Conservation (phyloP, 768 basidiomycete species). For the Coprinopsis cinerea region DNA sequence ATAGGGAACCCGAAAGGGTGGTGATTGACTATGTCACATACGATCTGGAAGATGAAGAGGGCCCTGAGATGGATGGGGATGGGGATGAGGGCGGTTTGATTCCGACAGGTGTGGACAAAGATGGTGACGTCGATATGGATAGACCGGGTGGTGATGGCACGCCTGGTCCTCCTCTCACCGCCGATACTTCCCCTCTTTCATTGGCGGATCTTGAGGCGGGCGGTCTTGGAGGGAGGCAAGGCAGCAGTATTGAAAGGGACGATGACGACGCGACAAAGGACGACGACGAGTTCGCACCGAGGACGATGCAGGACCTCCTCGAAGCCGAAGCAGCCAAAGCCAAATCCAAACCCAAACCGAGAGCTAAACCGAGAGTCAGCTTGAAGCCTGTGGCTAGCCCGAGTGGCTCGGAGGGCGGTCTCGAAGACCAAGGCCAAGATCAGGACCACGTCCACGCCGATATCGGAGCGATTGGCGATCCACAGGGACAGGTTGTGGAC, state of each 20-base stretch:
- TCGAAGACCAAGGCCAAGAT: background rate
- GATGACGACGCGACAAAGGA: background rate
- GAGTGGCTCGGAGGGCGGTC: background rate
- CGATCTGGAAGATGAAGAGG: constrained; percentile 24
- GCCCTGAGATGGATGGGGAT: background rate
- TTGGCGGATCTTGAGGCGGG: background rate
- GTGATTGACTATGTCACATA: constrained; percentile 26
- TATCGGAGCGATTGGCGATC: no score
- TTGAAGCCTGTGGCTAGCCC: background rate
- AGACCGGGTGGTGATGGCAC: background rate
- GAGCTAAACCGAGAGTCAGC: no score
- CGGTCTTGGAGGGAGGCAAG: background rate
- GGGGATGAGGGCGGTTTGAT: no score
- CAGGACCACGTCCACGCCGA: background rate
- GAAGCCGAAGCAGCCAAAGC: constrained; percentile 10
- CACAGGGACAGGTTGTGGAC: no score
- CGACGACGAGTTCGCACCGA: constrained; percentile 25
- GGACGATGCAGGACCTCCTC: constrained; percentile 56
- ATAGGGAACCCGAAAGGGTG: constrained; percentile 11
- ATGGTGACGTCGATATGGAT: constrained; percentile 19
- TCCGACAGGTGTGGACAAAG: constrained; percentile 32
- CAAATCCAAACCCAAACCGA: no score
- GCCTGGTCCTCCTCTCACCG: background rate
- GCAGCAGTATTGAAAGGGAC: no score
- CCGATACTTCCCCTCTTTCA: background rate